A percentile compares a stretch with the other conserved stretches of the same genome.
These are phyloP conservation scores for Ustilago shanxiensis DNA, from an alignment of 1,284 basidiomycete species.

Conservation along the genomic window DNA sequence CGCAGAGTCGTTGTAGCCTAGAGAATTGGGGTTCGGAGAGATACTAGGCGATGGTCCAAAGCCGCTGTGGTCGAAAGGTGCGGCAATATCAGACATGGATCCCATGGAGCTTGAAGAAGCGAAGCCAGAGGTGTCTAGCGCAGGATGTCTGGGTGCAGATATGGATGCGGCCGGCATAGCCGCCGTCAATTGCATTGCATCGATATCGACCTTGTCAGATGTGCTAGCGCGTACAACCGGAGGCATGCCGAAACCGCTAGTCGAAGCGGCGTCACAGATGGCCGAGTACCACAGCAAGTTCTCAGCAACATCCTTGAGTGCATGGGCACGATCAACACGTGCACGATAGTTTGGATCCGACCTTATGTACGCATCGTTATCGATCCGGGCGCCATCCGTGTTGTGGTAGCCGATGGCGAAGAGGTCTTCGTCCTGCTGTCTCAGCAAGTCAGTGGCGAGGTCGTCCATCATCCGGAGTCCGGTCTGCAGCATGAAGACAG, in stretches of 20 bases:
- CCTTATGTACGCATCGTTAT: slow-evolving; percentile 17
- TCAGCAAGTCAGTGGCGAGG: slow-evolving; percentile 38
- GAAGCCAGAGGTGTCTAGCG: not conserved
- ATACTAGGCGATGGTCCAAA: slow-evolving; percentile 13
- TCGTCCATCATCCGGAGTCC: slow-evolving; percentile 51
- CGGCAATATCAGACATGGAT: not conserved
- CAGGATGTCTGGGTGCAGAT: slow-evolving; percentile 5
- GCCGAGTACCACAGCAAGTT: slow-evolving; percentile 48
- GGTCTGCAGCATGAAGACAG: slow-evolving; percentile 32
- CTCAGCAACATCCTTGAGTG: slow-evolving; percentile 40
- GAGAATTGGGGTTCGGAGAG: slow-evolving; percentile 10
- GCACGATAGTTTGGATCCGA: slow-evolving; percentile 34
- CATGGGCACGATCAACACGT: slow-evolving; percentile 31
- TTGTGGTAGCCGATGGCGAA: slow-evolving; percentile 38
- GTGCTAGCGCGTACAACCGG: slow-evolving; percentile 32
- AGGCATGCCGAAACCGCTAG: slow-evolving; percentile 35
- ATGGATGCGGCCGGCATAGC: slow-evolving; percentile 17
- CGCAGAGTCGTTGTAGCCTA: slow-evolving; percentile 13
- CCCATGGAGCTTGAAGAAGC: not conserved
- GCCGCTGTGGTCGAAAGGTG: slow-evolving; percentile 15
- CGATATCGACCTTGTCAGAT: slow-evolving; percentile 37
- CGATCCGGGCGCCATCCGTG: slow-evolving; percentile 32
- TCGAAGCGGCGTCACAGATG: slow-evolving; percentile 40
- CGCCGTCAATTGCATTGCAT: slow-evolving; percentile 29
- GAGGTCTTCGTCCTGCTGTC: slow-evolving; percentile 43